phyloP scores from a whole-genome alignment of 1,284 basidiomycete genomes.

The Apiotrichum siamense region DNA sequence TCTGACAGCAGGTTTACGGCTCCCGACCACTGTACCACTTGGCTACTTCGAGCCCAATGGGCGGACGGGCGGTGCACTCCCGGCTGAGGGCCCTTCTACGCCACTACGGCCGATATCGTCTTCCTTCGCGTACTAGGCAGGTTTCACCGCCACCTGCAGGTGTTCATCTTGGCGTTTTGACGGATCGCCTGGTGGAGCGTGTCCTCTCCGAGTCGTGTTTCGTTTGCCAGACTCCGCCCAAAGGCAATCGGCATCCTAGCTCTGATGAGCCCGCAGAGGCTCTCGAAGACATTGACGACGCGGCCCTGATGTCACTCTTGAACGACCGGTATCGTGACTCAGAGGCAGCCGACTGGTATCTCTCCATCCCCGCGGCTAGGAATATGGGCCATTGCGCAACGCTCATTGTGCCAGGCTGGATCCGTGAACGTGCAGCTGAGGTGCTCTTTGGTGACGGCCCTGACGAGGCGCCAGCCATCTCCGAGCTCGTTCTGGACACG shows the following conservation, averaged over 20 bases:
- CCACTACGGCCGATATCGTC: slow-evolving; percentile 55
- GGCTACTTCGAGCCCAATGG: slow-evolving; percentile 72
- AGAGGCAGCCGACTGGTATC: slow-evolving; percentile 18
- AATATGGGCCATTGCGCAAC: slow-evolving; percentile 2
- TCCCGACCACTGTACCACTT: slow-evolving; percentile 77
- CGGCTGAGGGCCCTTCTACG: slow-evolving; percentile 72
- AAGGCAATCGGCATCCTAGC: neutral
- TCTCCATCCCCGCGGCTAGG: slow-evolving; percentile 9
- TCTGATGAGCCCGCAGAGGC: slow-evolving; percentile 2
- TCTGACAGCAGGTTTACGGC: slow-evolving; percentile 66
- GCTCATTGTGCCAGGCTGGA: slow-evolving; percentile 86
- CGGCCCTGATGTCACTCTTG: slow-evolving; percentile 8
- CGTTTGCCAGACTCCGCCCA: slow-evolving; percentile 11
- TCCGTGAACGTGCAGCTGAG: slow-evolving; percentile 83
- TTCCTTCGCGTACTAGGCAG: slow-evolving; percentile 1
- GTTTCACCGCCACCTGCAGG: neutral
- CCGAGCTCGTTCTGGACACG: slow-evolving; percentile 69
- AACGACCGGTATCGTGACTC: slow-evolving; percentile 18
- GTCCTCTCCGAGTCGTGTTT: slow-evolving; percentile 42
- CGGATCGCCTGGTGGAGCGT: slow-evolving; percentile 29
- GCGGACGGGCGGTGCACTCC: slow-evolving; percentile 64
- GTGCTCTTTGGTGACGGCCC: slow-evolving; percentile 68
- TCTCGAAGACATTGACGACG: slow-evolving; percentile 13
- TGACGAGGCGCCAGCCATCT: slow-evolving; percentile 76
- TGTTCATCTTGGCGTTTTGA: slow-evolving; percentile 14